phyloP scores from a whole-genome alignment of 208 protist genomes.

The Endotrypanum monterogeii region DNA sequence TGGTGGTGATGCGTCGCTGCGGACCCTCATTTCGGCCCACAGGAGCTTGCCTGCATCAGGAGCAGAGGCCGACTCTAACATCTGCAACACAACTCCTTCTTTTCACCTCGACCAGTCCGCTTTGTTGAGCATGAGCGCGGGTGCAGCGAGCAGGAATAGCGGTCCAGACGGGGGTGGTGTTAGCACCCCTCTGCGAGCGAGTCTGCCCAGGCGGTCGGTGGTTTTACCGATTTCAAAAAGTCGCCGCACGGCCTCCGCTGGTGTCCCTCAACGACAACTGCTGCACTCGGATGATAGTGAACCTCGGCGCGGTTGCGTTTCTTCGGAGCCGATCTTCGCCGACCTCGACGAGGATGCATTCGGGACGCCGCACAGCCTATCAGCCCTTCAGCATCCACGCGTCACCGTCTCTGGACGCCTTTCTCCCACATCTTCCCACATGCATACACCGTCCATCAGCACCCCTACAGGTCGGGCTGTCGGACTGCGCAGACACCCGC shows the following conservation, averaged over 20 bases:
- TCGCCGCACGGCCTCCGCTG: slow-evolving; percentile 23
- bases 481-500: neutral
- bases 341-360: neutral
- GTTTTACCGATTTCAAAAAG: slow-evolving; percentile 9
- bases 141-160: neutral
- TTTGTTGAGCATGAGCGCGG: neutral
- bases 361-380: neutral
- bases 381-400: neutral
- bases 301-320: neutral
- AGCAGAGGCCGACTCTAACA: neutral
- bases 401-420: neutral
- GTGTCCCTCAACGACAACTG: neutral
- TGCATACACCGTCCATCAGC: neutral
- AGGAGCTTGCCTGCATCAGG: neutral
- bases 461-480: neutral
- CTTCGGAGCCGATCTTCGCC: neutral
- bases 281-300: neutral
- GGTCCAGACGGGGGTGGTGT: neutral
- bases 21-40: neutral
- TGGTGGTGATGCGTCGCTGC: neutral
- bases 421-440: neutral
- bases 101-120: neutral
- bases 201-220: slow-evolving; percentile 13
- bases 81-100: neutral
- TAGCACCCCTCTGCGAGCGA: neutral